These are phyloP conservation scores for Bryoerythrophyllum caledonicum DNA, from an alignment of 225 moss, liverwort and hornwort species.

Conservation along the genomic window DNA sequence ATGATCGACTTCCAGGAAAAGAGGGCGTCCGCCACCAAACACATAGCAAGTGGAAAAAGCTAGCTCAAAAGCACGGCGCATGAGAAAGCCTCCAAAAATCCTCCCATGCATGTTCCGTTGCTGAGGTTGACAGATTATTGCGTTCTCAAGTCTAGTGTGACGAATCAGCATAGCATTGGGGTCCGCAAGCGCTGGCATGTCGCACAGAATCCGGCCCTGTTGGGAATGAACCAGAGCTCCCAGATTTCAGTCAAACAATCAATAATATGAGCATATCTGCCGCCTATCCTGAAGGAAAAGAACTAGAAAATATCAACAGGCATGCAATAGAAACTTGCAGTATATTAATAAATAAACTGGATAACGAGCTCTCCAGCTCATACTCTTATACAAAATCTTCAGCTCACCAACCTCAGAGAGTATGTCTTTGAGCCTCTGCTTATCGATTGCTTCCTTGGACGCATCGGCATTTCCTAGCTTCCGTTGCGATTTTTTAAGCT, in stretches of 20 bases:
- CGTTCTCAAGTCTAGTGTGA: conserved; percentile 82
- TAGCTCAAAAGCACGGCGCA: conserved; percentile 94
- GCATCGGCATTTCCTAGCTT: conserved; percentile 38
- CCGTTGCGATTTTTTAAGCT: conserved; percentile 50
- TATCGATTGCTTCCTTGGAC: conserved; percentile 53
- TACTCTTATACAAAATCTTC: neutral
- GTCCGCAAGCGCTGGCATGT: conserved; percentile 95
- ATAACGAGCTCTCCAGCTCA: neutral
- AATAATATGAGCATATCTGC: neutral
- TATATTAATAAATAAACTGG: neutral
- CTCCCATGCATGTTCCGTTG: conserved; percentile 98
- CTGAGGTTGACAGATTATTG: conserved; percentile 94
- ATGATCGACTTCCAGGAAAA: conserved; percentile 87
- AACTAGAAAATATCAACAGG: conserved; percentile 6
- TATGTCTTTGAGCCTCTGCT: conserved; percentile 60
- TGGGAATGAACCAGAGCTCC: neutral
- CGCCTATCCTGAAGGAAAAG: conserved; percentile 6
- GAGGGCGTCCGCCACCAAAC: conserved; percentile 72
- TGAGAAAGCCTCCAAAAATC: conserved; percentile 94
- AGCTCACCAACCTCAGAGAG: conserved; percentile 48
- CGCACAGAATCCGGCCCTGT: conserved; percentile 76
- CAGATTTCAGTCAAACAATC: neutral
- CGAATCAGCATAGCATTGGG: conserved; percentile 69
- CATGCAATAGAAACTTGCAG: neutral
- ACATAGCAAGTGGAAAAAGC: conserved; percentile 95